phyloP scores from a whole-genome alignment of 345 rosid genomes.

The Nephelium lappaceum region DNA sequence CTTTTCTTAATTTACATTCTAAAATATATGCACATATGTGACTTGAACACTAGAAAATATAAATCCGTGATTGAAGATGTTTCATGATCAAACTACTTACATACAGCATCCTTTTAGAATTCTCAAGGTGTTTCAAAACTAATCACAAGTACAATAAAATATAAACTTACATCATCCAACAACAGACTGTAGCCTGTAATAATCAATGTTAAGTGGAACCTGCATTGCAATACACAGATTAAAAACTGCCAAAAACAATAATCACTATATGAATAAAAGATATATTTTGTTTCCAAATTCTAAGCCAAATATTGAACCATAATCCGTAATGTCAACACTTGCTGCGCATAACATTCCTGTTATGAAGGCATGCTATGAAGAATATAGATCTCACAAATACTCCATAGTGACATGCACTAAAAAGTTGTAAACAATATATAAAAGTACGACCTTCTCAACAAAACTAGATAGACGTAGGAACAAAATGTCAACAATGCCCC shows the following conservation, averaged over 20 bases:
- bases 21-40: not conserved
- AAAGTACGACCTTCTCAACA: not conserved
- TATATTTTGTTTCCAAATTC: not conserved
- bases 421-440: not conserved
- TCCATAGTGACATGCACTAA: not conserved
- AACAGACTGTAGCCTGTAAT: constrained; percentile 89
- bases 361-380: not conserved
- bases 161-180: constrained; percentile 95
- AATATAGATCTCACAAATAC: not conserved
- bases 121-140: not conserved
- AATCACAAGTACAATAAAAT: constrained; percentile 7
- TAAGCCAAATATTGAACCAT: not conserved
- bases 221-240: constrained; percentile 38
- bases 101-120: not conserved
- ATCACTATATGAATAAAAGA: not conserved
- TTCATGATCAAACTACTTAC: not conserved
- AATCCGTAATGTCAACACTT: not conserved
- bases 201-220: constrained; percentile 87
- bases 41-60: not conserved
- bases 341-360: not conserved
- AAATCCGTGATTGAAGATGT: not conserved
- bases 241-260: constrained; percentile 2
- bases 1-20: not conserved
- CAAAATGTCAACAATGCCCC: not conserved
- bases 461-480: not conserved